A percentile compares a stretch with the other conserved stretches of the same genome.
These are phyloP conservation scores for Candida succiphila DNA, from an alignment of 805 yeast genomes.

Conservation along the genomic window DNA sequence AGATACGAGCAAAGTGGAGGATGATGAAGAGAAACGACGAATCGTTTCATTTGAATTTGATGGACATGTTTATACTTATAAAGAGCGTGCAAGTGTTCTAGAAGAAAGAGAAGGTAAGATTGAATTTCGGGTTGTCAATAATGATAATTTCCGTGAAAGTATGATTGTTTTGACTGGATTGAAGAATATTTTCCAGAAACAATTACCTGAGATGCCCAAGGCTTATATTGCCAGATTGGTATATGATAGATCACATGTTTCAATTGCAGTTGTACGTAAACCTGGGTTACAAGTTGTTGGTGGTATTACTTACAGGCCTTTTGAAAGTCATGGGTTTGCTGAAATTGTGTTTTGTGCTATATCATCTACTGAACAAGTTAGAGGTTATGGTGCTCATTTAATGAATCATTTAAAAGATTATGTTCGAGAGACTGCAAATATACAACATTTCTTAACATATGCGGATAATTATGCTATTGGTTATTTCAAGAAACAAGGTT, in stretches of 20 bases:
- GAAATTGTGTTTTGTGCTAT: constrained; percentile 99
- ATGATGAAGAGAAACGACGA: constrained; percentile 32
- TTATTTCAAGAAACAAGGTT: constrained; percentile 96
- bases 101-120: constrained; percentile 92
- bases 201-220: constrained; percentile 96
- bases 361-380: constrained; percentile 92
- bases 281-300: constrained; percentile 89
- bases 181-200: constrained; percentile 94
- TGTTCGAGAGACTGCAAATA: constrained; percentile 78
- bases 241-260: constrained; percentile 86
- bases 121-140: constrained; percentile 93
- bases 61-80: constrained; percentile 72
- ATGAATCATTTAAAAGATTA: constrained; percentile 98
- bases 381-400: constrained; percentile 97
- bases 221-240: constrained; percentile 93
- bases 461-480: constrained; percentile 99
- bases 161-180: constrained; percentile 90
- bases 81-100: constrained; percentile 87
- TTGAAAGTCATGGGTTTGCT: constrained; percentile 83
- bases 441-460: constrained; percentile 82
- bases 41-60: constrained; percentile 50
- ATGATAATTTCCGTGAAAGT: constrained; percentile 80
- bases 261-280: constrained; percentile 91
- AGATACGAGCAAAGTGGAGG: constrained; percentile 21
- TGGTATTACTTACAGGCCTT: constrained; percentile 94